Conservation (phyloP, 129 eudicot species). For the Ambrosia artemisiifolia region DNA sequence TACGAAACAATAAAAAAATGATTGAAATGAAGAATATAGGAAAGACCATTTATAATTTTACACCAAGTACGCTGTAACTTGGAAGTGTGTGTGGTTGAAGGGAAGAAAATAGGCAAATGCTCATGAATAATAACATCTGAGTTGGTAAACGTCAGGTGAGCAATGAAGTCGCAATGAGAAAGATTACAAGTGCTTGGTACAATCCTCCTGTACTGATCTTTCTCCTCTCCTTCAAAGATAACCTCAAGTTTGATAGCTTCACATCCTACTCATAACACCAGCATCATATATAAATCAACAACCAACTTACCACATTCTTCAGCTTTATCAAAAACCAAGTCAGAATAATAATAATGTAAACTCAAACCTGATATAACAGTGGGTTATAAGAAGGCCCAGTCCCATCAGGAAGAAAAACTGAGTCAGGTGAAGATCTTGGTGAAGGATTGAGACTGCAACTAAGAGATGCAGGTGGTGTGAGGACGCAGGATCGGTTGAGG, state of each 20-base stretch:
- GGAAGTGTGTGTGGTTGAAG: background rate
- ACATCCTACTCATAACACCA: constrained; percentile 46
- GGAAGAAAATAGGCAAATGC: constrained; percentile 43
- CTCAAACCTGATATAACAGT: constrained; percentile 58
- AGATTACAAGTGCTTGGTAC: constrained; percentile 83
- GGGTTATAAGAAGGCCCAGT: constrained; percentile 46
- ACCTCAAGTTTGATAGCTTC: constrained; percentile 73
- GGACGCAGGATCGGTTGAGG: no score
- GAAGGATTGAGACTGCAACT: constrained; percentile 47
- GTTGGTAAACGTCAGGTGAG: constrained; percentile 79
- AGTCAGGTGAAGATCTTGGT: constrained; percentile 29
- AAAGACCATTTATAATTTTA: no score
- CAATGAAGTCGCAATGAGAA: constrained; percentile 94
- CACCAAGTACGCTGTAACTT: no score
- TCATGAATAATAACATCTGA: constrained; percentile 63
- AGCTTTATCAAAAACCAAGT: background rate
- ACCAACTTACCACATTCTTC: background rate
- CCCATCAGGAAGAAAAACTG: constrained; percentile 30
- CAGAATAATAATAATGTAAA: background rate
- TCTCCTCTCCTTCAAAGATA: constrained; percentile 60
- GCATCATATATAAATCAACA: background rate
- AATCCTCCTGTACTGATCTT: constrained; percentile 45
- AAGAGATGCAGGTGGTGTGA: constrained; percentile 4
- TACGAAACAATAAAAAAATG: no score
- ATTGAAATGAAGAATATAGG: no score